A percentile compares a stretch with the other conserved stretches of the same genome.
These are phyloP conservation scores for Eucalyptus erythrocorys DNA, from an alignment of 345 rosid species.

Conservation along the genomic window DNA sequence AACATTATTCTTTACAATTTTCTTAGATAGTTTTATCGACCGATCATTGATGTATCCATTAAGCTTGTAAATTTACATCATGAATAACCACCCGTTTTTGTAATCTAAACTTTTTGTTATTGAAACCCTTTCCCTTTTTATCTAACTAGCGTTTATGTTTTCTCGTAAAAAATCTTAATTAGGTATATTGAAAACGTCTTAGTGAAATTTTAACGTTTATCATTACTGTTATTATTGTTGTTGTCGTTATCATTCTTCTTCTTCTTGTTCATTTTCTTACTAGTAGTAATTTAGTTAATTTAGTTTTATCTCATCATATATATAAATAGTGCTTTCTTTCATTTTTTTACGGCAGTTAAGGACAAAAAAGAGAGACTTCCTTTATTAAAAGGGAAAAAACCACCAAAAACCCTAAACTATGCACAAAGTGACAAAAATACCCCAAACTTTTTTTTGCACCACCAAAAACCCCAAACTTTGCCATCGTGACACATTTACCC, in stretches of 20 bases:
- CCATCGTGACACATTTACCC: no score
- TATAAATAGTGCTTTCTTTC: background rate
- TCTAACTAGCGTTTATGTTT: background rate
- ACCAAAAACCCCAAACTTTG: no score
- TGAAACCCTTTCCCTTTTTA: background rate
- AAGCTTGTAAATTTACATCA: background rate
- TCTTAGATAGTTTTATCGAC: background rate
- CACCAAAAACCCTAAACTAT: no score
- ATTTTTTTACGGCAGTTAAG: background rate
- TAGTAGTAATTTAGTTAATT: background rate
- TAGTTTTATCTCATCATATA: background rate
- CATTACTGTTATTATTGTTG: background rate
- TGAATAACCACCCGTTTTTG: accelerated
- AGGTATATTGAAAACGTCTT: background rate
- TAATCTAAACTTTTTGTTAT: background rate
- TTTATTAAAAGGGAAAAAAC: background rate
- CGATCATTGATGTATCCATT: background rate
- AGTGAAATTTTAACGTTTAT: background rate
- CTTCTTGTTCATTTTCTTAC: background rate
- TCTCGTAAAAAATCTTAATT: background rate
- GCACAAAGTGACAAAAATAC: no score
- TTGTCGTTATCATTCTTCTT: no score
- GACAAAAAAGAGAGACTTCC: background rate
- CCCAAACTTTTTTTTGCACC: no score
- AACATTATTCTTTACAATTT: background rate